Evolutionary conservation across 768 basidiomycete genomes (phyloP).

Genomic region (Psilocybe tampanensis): DNA sequence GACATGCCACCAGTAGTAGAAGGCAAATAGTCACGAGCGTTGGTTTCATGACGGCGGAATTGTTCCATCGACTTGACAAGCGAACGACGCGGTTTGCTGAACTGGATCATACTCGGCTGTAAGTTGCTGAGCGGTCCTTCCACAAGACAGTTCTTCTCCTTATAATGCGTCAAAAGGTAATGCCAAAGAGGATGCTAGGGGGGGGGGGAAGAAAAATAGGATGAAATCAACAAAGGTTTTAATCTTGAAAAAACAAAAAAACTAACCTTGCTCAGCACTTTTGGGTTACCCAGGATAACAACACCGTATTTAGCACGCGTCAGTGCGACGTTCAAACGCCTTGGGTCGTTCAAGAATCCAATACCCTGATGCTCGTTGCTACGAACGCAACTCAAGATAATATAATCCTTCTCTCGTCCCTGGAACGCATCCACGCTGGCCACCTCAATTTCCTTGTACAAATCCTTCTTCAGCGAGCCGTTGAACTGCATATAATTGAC

Average conservation of each 20-base stretch:
- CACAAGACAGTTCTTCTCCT: constrained; percentile 91
- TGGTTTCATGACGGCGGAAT: constrained; percentile 91
- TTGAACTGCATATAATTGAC: constrained; percentile 99
- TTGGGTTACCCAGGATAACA: constrained; percentile 99
- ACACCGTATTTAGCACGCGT: constrained; percentile 98
- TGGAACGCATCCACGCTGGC: constrained; percentile 99
- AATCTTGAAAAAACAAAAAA: neutral
- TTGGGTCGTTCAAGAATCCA: constrained; percentile 97
- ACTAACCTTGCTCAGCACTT: constrained; percentile 95
- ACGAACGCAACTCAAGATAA: constrained; percentile 95
- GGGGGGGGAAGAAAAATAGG: neutral
- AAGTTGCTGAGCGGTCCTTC: constrained; percentile 97
- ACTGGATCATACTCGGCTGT: constrained; percentile 98
- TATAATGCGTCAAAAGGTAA: constrained; percentile 97
- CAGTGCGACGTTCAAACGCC: constrained; percentile 94
- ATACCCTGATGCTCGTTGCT: constrained; percentile 99
- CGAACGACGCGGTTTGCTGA: constrained; percentile 94
- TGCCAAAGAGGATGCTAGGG: constrained; percentile 98
- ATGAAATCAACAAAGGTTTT: neutral
- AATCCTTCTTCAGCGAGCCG: constrained; percentile 97
- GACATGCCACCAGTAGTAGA: constrained; percentile 39
- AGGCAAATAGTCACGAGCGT: constrained; percentile 77
- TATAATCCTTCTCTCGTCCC: constrained; percentile 99
- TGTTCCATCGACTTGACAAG: constrained; percentile 90
- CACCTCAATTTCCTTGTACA: constrained; percentile 99